phyloP scores from a whole-genome alignment of 2,329 filamentous ascomycete genomes.

The Penicillium janthinellum region DNA sequence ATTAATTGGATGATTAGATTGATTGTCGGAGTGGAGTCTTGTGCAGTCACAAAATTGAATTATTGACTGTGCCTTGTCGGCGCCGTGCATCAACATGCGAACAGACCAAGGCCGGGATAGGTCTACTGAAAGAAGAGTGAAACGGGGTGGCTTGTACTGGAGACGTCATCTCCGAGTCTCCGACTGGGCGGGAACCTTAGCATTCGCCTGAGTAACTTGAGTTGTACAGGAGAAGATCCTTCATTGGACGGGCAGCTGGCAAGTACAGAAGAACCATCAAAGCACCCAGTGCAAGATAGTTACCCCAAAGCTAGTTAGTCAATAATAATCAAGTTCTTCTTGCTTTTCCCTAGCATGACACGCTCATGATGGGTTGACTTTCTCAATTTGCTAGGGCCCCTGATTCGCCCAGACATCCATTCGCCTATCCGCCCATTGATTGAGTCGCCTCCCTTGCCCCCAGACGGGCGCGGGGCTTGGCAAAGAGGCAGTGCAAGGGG shows the following conservation, averaged over 20 bases:
- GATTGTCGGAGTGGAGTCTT: neutral
- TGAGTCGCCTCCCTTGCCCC: conserved; percentile 1
- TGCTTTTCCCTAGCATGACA: neutral
- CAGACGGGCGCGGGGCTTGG: conserved; percentile 1
- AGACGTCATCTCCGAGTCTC: neutral
- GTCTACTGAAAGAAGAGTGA: neutral
- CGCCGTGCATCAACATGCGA: neutral
- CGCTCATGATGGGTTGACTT: neutral
- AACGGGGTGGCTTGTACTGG: neutral
- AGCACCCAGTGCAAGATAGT: neutral
- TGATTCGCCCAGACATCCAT: neutral
- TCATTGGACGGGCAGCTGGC: neutral
- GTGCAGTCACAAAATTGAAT: neutral
- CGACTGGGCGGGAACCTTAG: neutral
- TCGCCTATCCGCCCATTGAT: neutral
- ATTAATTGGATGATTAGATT: neutral
- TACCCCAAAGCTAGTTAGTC: neutral
- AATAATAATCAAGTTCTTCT: neutral
- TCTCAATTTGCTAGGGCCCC: neutral
- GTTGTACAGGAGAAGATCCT: neutral
- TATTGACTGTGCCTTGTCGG: neutral
- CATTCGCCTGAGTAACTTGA: neutral
- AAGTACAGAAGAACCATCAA: neutral
- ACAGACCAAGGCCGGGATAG: neutral
- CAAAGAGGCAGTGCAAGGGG: conserved; percentile 13